These are phyloP conservation scores for Leucogyrophana mollusca DNA, from an alignment of 768 basidiomycete species.

Conservation along the genomic window DNA sequence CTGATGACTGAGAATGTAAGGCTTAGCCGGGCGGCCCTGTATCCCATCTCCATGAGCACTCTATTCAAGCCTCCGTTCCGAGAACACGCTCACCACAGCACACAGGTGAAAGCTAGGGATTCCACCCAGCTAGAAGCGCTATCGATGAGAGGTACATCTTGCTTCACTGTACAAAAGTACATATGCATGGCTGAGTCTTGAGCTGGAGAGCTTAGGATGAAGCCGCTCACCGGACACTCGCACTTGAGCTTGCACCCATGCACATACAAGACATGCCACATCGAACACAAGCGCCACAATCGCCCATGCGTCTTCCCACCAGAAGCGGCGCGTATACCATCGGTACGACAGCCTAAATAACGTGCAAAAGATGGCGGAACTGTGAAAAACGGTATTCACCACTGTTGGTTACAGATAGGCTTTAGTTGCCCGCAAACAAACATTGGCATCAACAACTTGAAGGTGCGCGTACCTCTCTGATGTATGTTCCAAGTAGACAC, in stretches of 20 bases:
- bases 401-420: constrained; percentile 6
- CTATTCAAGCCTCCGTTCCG: too few species aligned
- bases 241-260: not conserved
- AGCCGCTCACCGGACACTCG: not conserved
- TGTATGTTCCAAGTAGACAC: too few species aligned
- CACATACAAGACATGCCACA: not conserved
- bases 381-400: constrained; percentile 15
- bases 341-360: constrained; percentile 22
- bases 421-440: too few species aligned
- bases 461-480: too few species aligned
- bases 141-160: not conserved
- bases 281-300: constrained; percentile 9
- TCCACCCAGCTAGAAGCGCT: not conserved
- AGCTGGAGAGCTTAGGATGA: not conserved
- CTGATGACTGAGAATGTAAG: constrained; percentile 10
- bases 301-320: constrained; percentile 27
- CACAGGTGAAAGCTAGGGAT: constrained; percentile 1
- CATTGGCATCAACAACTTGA: too few species aligned
- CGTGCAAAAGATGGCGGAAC: constrained; percentile 18
- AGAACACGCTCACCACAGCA: constrained; percentile 5
- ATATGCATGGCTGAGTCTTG: not conserved
- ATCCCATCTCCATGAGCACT: not conserved
- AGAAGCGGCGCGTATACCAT: constrained; percentile 15
- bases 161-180: too few species aligned
- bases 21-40: constrained; percentile 8